Base-by-base conservation (phyloP, 2,329 filamentous ascomycete genomes). In the Fusarium musae region DNA sequence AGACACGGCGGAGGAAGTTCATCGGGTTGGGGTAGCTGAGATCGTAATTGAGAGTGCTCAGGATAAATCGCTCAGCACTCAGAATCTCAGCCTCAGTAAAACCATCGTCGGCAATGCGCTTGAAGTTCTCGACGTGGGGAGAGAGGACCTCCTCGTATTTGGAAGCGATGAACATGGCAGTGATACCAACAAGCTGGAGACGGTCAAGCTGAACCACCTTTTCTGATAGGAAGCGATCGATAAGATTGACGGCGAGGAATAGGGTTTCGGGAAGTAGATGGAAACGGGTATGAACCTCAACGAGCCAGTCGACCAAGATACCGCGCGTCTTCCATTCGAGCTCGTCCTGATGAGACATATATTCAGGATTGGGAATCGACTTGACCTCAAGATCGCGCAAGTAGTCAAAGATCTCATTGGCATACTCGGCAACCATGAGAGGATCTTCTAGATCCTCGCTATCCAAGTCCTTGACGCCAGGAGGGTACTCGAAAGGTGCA, bases 61-160 rank as follows among this genome's bases (percentile, higher is more conserved):
- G 91, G 75, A 99, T 92, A 82, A 97, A 97, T 75, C 96, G 93
- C 84, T 99, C 96, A n/a, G 96, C 96, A 80, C 94, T 96, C 43
- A 99, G 88, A 76, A 99, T 98, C 85, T 99, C 96, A 50, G 93
- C 91, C 82, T 98, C 96, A 9, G 91, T 93, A 84, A 98, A 99
- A 63, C 96, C 96, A 83, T 98, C 95, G 79, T 99, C 96, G 79
- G 96, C 95, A 77, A 99, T 95, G 79, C 97, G 94, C 78, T 93
- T 93, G 87, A 99, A 99, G 88, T 98, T 98, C 82, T 93, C 92
- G 43, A 99, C 95, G 77, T 98, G 96, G 50, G 96, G 96, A 16
- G 96, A 98, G 57, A 99, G 89, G 56, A 99, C 95, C 82, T 99
- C 96, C 84, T 99, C 96, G 82, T 98, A 99, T 86, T 99, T 99